Evolutionary conservation across 441 rosid species (phyloP).

Genomic region (Corymbia citriodora): DNA sequence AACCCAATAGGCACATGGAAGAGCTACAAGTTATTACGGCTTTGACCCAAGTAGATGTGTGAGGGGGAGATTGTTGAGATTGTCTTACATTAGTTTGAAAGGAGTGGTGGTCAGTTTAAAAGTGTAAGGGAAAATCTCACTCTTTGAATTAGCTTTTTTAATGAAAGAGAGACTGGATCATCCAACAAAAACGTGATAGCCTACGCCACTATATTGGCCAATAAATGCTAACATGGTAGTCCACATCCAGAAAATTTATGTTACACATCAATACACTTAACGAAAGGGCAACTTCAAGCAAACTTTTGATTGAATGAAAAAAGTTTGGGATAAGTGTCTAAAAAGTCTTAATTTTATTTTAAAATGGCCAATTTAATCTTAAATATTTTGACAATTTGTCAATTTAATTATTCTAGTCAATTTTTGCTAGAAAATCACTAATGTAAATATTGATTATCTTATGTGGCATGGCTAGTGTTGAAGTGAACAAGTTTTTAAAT

Average conservation of each 20-base stretch:
- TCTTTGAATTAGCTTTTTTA: no score
- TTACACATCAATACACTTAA: no score
- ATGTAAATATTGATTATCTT: fast-evolving
- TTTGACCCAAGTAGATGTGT: no score
- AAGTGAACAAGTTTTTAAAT: neutral
- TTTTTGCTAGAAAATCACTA: fast-evolving
- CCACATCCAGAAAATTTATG: neutral
- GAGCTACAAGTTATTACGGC: no score
- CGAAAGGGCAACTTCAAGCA: neutral
- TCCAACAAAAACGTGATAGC: no score
- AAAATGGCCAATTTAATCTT: neutral
- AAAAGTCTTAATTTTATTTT: neutral
- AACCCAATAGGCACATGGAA: no score
- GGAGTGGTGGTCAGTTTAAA: no score
- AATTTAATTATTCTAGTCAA: neutral
- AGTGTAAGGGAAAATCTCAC: no score
- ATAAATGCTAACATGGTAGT: neutral
- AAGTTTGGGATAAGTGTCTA: neutral
- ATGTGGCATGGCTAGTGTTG: fast-evolving
- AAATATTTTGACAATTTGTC: neutral
- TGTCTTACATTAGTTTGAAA: no score
- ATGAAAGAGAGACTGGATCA: no score
- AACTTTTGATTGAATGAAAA: no score
- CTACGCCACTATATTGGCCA: neutral
- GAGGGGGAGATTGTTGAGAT: no score